Conservation (phyloP, 305 asterid genomes). For the Nicotiana rustica region DNA sequence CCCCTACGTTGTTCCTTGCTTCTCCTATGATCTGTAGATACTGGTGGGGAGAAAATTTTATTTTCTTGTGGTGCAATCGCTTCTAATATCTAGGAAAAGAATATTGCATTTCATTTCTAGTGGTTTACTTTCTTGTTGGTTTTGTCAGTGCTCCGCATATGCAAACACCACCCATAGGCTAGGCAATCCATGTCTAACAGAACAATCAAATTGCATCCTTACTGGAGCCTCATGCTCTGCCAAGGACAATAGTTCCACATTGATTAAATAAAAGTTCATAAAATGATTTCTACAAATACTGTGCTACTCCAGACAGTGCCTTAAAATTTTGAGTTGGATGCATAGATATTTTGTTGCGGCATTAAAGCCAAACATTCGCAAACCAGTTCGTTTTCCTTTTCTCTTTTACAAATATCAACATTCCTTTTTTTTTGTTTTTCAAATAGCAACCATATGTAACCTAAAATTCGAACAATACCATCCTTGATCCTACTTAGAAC, state of each 20-base stretch:
- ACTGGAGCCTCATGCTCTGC: not conserved
- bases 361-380: no score
- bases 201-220: not conserved
- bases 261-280: not conserved
- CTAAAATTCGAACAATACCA: conserved; percentile 14
- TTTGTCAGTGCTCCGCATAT: not conserved
- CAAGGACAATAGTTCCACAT: not conserved
- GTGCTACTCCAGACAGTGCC: not conserved
- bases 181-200: not conserved
- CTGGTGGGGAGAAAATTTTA: not conserved
- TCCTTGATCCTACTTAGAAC: conserved; percentile 3
- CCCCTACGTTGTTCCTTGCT: not conserved
- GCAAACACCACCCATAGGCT: not conserved
- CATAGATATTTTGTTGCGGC: no score
- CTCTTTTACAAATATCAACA: not conserved
- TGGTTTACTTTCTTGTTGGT: not conserved
- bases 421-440: not conserved
- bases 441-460: conserved; percentile 22
- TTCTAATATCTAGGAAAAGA: not conserved
- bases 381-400: not conserved
- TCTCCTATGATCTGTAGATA: not conserved
- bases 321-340: no score
- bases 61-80: not conserved
- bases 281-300: not conserved
- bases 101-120: conserved; percentile 7